Base-by-base conservation (phyloP, 2,329 filamentous ascomycete species). In the Phaeosphaeriaceae sp. region DNA sequence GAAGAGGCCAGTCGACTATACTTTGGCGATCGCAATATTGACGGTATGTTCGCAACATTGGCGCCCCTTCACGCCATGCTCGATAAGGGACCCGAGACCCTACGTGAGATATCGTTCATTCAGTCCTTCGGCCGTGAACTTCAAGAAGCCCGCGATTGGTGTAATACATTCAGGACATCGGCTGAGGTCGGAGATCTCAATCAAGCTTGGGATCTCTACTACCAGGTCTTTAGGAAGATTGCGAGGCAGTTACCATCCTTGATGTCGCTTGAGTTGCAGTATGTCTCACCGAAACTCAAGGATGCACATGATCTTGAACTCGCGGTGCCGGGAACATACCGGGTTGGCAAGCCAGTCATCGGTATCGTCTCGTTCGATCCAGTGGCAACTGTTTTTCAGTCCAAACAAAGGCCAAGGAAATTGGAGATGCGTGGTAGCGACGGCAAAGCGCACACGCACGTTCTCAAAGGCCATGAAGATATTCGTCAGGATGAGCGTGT, bases 161-260 rank as follows among this genome's bases (percentile, higher is more conserved):
- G 94, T 72, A 87, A 90, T 54, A 90, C 95, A 44, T 99, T 96
- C 75, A 88, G 90, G 64, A 85, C 86, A 33, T 94, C 90, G n/a
- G 83, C 87, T 42, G 94, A 99, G 67, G 86, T 94, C 52, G 93
- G 90, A 39, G 95, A 99, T 71, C 84, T 99, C 37, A 99, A 97
- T 68, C 92, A 96, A 74, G 94, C 94, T 6, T 99, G 94, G 94
- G 95, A 99, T 74, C 83, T 99, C 12, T 99, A 99, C 76, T 99
- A 99, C 75, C 92, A 96, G 60, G 94, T 97, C 1, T 99, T 99
- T 85, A 87, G 92, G 53, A 90, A 95, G 70, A 97, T 99, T 69
- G 89, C 89, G 39, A 85, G 93, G 54, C 95, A 99, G 74, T 78
- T 99, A 39, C 92, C 92, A 3, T 94, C 97, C 65, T 83, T 99